Evolutionary conservation across 2,329 filamentous ascomycete species (phyloP).

Genomic region (Ceratocystis cubensis): DNA sequence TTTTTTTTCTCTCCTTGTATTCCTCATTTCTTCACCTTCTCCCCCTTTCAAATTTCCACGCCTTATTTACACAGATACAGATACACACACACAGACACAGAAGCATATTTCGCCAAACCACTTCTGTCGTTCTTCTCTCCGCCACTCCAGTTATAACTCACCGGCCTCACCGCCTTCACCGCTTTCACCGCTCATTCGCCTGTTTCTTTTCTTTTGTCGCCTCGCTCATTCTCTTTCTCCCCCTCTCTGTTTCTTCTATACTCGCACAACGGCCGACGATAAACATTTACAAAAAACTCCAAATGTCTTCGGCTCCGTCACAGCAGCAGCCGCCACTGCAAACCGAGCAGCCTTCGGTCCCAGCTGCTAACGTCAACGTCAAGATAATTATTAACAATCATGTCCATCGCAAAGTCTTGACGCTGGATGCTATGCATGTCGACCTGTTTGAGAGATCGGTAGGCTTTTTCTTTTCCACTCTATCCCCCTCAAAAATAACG

Average conservation of each 20-base stretch:
- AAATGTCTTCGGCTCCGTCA: no score
- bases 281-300: no score
- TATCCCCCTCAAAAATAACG: neutral
- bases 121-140: constrained; percentile 20
- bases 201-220: neutral
- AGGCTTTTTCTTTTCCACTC: constrained; percentile 32
- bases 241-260: no score
- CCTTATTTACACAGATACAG: neutral
- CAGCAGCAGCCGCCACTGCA: no score
- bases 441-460: constrained; percentile 71
- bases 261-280: no score
- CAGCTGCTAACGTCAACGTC: constrained; percentile 2
- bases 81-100: neutral
- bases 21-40: constrained; percentile 19
- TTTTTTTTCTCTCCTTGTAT: constrained; percentile 11
- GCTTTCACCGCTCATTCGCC: neutral
- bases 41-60: neutral
- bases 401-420: constrained; percentile 2
- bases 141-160: neutral
- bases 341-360: neutral
- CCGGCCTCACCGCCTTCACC: neutral
- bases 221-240: neutral
- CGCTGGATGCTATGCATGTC: constrained; percentile 34
- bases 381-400: neutral
- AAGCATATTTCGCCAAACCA: no score